Conservation (phyloP, 2,329 filamentous ascomycete genomes). For the Clonostachys chloroleuca region DNA sequence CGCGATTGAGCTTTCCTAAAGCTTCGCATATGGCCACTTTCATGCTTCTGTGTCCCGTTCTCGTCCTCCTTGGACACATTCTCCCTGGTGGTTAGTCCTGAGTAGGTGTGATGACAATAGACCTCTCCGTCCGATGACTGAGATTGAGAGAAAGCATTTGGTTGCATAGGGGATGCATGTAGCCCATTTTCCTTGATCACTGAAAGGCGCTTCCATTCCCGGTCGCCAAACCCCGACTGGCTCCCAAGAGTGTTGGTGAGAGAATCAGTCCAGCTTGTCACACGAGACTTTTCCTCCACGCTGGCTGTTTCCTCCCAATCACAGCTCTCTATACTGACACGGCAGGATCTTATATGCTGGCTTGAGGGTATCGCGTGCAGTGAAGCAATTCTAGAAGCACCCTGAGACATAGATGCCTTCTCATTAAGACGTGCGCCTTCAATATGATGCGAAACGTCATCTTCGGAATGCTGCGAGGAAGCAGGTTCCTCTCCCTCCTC, state of each 20-base stretch:
- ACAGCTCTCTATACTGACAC: slow-evolving; percentile 50
- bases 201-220: slow-evolving; percentile 55
- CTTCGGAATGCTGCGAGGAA: neutral
- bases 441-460: neutral
- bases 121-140: slow-evolving; percentile 17
- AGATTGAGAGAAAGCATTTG: neutral
- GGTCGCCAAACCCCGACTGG: slow-evolving; percentile 28
- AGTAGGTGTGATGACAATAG: slow-evolving; percentile 57
- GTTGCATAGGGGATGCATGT: slow-evolving; percentile 28
- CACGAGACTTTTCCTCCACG: slow-evolving; percentile 54
- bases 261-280: slow-evolving; percentile 71
- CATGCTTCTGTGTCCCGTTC: neutral
- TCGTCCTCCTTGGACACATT: slow-evolving; percentile 25
- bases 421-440: slow-evolving; percentile 15
- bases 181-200: slow-evolving; percentile 55
- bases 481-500: no score
- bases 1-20: slow-evolving; percentile 5
- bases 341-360: slow-evolving; percentile 43
- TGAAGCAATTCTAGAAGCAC: slow-evolving; percentile 43
- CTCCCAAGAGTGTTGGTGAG: slow-evolving; percentile 49
- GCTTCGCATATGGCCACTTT: neutral
- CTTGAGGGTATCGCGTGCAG: slow-evolving; percentile 40
- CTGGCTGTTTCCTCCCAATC: slow-evolving; percentile 27
- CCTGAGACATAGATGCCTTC: slow-evolving; percentile 39
- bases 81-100: slow-evolving; percentile 50